Percentiles rank a stretch among this genome's conserved stretches.
Conservation (phyloP, 148 eudicot species). For the Heliamphora exappendiculata region DNA sequence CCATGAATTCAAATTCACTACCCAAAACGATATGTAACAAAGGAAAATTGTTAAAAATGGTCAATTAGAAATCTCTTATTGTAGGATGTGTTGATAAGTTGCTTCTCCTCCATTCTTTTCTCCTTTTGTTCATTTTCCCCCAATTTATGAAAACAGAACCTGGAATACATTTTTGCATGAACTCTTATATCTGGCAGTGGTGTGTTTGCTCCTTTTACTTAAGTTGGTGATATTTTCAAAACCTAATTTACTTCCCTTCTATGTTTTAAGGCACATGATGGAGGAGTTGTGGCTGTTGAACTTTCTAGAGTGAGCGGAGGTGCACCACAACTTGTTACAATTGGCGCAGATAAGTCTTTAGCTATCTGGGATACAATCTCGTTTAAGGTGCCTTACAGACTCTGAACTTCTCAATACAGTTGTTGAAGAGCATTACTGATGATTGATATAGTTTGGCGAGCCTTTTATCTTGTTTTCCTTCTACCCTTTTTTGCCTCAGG, state of each 20-base stretch:
- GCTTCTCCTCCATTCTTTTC: slow-evolving; percentile 5
- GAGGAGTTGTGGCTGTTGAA: slow-evolving; percentile 92
- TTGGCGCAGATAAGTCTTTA: slow-evolving; percentile 89
- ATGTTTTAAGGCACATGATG: slow-evolving; percentile 80
- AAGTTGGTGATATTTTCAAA: not conserved
- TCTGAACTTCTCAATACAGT: slow-evolving; percentile 14
- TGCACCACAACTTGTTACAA: slow-evolving; percentile 90
- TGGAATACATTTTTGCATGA: not conserved
- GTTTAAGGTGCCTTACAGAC: slow-evolving; percentile 52
- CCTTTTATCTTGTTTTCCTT: not conserved
- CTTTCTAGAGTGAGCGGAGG: slow-evolving; percentile 90
- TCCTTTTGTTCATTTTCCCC: not conserved
- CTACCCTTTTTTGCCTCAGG: slow-evolving; percentile 43
- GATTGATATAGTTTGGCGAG: not conserved
- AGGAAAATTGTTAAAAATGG: not conserved
- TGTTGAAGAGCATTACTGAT: not conserved
- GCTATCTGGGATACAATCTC: slow-evolving; percentile 95
- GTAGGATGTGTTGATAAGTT: slow-evolving; percentile 3
- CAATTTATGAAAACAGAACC: not conserved
- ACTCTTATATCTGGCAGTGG: not conserved
- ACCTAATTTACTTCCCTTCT: not conserved
- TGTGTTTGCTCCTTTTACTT: not conserved
- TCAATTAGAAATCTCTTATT: not conserved
- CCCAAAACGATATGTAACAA: not conserved
- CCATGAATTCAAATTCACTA: not conserved